Evolutionary conservation across 176 grass and related monocot genomes (phyloP).

Genomic region (Oropetium thomaeum): DNA sequence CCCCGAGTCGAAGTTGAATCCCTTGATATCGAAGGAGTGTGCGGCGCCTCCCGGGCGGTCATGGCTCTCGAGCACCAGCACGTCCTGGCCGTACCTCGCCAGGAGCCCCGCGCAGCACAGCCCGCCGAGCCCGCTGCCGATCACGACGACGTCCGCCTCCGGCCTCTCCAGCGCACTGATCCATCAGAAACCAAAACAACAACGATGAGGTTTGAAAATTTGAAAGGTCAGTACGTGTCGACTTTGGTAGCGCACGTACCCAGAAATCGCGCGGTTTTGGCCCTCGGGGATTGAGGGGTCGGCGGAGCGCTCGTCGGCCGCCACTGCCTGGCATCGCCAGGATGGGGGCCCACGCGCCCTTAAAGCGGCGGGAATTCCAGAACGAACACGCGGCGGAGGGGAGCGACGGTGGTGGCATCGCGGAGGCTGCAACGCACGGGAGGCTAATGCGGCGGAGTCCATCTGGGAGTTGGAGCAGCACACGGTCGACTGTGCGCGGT

Average conservation of each 20-base stretch:
- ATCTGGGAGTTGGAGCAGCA: slow-evolving; percentile 5
- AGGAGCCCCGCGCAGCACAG: slow-evolving; percentile 83
- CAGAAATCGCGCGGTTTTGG: slow-evolving; percentile 23
- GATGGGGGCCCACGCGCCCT: background rate
- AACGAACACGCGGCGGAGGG: background rate
- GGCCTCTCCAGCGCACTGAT: slow-evolving; percentile 48
- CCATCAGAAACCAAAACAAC: background rate
- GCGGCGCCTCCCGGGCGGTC: slow-evolving; percentile 83
- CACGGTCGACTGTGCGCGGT: background rate
- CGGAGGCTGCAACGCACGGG: slow-evolving; percentile 23
- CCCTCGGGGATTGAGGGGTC: slow-evolving; percentile 32
- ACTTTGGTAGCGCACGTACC: background rate
- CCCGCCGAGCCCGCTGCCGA: slow-evolving; percentile 82
- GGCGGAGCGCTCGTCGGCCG: slow-evolving; percentile 26
- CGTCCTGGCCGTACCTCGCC: slow-evolving; percentile 84
- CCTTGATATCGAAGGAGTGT: slow-evolving; percentile 95
- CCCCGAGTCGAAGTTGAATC: slow-evolving; percentile 91
- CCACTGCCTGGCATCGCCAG: slow-evolving; percentile 29
- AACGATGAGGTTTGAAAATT: background rate
- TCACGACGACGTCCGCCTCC: slow-evolving; percentile 85
- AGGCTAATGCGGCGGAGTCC: slow-evolving; percentile 38
- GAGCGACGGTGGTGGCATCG: background rate
- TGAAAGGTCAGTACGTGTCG: background rate
- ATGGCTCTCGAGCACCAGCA: slow-evolving; percentile 88
- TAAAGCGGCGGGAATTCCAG: background rate